Evolutionary conservation across 768 basidiomycete species (phyloP).

Genomic region (Hydnum rufescens): DNA sequence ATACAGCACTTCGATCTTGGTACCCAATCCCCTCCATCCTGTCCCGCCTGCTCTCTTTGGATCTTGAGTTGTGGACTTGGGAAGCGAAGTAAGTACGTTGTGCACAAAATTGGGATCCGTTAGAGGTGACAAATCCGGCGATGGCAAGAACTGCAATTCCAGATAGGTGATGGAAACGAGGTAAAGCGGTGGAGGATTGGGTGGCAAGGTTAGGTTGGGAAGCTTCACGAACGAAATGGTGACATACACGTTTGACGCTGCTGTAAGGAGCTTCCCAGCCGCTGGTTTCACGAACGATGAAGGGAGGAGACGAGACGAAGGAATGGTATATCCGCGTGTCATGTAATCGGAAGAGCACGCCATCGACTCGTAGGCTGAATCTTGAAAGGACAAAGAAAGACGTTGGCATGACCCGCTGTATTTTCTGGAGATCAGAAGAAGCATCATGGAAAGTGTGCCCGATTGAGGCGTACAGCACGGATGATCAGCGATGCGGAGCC

Average conservation of each 20-base stretch:
- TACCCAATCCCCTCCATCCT: conserved; percentile 68
- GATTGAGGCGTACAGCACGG: conserved; percentile 48
- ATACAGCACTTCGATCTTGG: conserved; percentile 31
- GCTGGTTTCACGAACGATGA: conserved; percentile 57
- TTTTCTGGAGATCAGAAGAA: not conserved
- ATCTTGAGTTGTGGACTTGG: conserved; percentile 35
- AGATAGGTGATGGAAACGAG: not conserved
- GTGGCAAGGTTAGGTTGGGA: not conserved
- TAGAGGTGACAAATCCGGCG: conserved; percentile 65
- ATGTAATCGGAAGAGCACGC: conserved; percentile 74
- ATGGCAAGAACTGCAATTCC: conserved; percentile 36
- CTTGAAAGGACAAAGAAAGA: conserved; percentile 81
- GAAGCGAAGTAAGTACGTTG: conserved; percentile 29
- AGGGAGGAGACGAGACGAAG: conserved; percentile 37
- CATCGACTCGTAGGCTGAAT: conserved; percentile 86
- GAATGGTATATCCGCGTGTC: conserved; percentile 86
- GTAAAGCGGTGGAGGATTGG: no score
- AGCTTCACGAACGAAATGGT: no score
- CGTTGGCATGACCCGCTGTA: conserved; percentile 88
- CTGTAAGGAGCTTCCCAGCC: conserved; percentile 89
- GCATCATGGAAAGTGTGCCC: not conserved
- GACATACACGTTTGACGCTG: conserved; percentile 49
- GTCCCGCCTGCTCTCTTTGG: conserved; percentile 51
- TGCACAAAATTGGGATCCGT: conserved; percentile 75
- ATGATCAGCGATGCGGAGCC: conserved; percentile 71